Percentiles rank a stretch among this genome's conserved stretches.
phyloP scores from a whole-genome alignment of 495 filamentous ascomycete genomes.

The Darksidea phi region DNA sequence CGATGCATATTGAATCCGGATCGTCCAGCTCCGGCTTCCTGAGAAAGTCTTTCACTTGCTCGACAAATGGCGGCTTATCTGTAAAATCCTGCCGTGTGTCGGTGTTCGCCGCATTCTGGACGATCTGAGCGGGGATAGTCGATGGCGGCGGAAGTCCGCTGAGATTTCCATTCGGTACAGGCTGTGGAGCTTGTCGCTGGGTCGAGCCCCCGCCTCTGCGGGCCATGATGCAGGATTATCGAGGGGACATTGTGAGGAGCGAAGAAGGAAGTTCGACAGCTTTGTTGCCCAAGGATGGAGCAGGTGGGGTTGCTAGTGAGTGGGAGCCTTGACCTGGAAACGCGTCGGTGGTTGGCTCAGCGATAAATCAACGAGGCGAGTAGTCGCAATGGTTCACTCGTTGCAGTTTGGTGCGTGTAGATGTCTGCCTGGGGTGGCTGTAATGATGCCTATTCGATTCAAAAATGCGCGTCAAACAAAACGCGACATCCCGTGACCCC shows the following conservation, averaged over 20 bases:
- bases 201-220: constrained; percentile 32
- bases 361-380: too few relatives aligned
- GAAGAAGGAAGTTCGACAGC: background rate
- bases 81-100: constrained; percentile 45
- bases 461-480: background rate
- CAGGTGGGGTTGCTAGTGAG: background rate
- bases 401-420: too few relatives aligned
- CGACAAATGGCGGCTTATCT: constrained; percentile 57
- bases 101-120: constrained; percentile 48
- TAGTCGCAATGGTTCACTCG: too few relatives aligned
- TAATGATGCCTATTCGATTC: background rate
- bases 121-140: constrained; percentile 54
- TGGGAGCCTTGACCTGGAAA: too few relatives aligned
- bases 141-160: constrained; percentile 45
- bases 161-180: constrained; percentile 19
- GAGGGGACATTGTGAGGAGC: constrained; percentile 16
- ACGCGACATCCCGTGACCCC: constrained; percentile 25
- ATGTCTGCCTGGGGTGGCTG: background rate
- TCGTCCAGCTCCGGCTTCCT: constrained; percentile 54
- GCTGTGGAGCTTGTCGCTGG: constrained; percentile 17
- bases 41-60: constrained; percentile 65
- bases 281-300: background rate
- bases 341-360: too few relatives aligned
- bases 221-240: constrained; percentile 25
- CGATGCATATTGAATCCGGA: constrained; percentile 65